Percentiles rank a stretch among this genome's conserved stretches.
Conservation (phyloP, 768 basidiomycete species). For the Amanita pseudoporphyria region DNA sequence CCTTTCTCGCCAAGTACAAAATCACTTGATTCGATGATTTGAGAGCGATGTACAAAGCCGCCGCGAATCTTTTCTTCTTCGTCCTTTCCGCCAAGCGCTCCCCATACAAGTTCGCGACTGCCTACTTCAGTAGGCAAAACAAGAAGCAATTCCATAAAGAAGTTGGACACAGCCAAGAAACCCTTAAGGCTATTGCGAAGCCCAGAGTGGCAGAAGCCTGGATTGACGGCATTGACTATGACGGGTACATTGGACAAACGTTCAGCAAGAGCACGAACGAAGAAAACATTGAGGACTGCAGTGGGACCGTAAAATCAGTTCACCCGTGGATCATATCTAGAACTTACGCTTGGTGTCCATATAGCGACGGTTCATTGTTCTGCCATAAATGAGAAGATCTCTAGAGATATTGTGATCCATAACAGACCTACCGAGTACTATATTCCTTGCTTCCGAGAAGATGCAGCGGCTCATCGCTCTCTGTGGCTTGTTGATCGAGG, state of each 20-base stretch:
- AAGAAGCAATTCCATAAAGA: conserved; percentile 20
- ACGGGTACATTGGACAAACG: conserved; percentile 19
- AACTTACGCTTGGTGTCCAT: conserved; percentile 24
- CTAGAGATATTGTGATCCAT: not conserved
- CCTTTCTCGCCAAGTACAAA: conserved; percentile 25
- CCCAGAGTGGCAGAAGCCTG: conserved; percentile 32
- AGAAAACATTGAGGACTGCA: conserved; percentile 31
- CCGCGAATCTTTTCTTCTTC: conserved; percentile 21
- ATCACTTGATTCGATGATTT: conserved; percentile 23
- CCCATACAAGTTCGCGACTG: conserved; percentile 24
- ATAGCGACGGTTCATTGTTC: conserved; percentile 18
- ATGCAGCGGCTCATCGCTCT: conserved; percentile 20
- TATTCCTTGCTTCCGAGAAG: conserved; percentile 23
- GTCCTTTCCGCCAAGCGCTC: conserved; percentile 19
- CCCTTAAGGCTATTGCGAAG: conserved; percentile 20
- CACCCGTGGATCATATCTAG: not conserved
- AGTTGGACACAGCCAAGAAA: conserved; percentile 9
- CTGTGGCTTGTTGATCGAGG: conserved; percentile 17
- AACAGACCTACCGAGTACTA: conserved; percentile 18
- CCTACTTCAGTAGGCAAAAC: conserved; percentile 30
- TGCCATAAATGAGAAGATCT: not conserved
- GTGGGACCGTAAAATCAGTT: not conserved
- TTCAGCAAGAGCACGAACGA: conserved; percentile 25
- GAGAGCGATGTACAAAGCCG: conserved; percentile 16
- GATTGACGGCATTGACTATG: conserved; percentile 27